A percentile compares a stretch with the other conserved stretches of the same genome.
Evolutionary conservation across 2,329 filamentous ascomycete species (phyloP).

Genomic region (Fusarium liriodendri): DNA sequence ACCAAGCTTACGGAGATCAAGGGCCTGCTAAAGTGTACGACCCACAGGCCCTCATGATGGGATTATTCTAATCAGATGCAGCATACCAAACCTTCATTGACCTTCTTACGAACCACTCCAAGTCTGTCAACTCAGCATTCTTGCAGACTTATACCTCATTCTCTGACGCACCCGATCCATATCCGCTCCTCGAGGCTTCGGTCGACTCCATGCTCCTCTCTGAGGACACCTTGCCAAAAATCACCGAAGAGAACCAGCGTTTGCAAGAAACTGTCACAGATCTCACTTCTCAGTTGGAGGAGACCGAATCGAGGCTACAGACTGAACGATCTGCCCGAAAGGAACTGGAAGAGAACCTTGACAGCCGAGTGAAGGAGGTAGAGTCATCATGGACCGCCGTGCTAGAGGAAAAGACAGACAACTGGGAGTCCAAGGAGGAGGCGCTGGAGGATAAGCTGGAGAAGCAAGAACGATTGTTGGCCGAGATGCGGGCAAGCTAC

Average conservation of each 20-base stretch:
- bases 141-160: slow-evolving; percentile 92
- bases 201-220: slow-evolving; percentile 93
- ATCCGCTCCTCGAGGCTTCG: slow-evolving; percentile 94
- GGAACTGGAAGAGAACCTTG: slow-evolving; percentile 80
- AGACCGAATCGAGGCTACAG: slow-evolving; percentile 83
- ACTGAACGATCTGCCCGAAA: slow-evolving; percentile 78
- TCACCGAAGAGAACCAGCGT: slow-evolving; percentile 88
- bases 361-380: slow-evolving; percentile 86
- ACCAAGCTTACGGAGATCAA: slow-evolving; percentile 91
- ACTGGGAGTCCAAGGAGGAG: slow-evolving; percentile 95
- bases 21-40: slow-evolving; percentile 81
- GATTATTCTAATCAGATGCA: slow-evolving; percentile 50
- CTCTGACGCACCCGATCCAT: slow-evolving; percentile 96
- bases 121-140: slow-evolving; percentile 92
- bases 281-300: slow-evolving; percentile 84
- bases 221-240: slow-evolving; percentile 90
- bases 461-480: slow-evolving; percentile 90
- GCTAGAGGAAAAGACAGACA: slow-evolving; percentile 91
- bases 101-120: slow-evolving; percentile 94
- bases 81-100: slow-evolving; percentile 99
- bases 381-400: slow-evolving; percentile 92
- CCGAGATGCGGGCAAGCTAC: slow-evolving; percentile 96
- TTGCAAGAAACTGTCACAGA: slow-evolving; percentile 82
- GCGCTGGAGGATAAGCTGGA: slow-evolving; percentile 92
- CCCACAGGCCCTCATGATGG: neutral